These are phyloP conservation scores for Aspergillus homomorphus DNA, from an alignment of 495 filamentous ascomycete genomes.

Conservation along the genomic window DNA sequence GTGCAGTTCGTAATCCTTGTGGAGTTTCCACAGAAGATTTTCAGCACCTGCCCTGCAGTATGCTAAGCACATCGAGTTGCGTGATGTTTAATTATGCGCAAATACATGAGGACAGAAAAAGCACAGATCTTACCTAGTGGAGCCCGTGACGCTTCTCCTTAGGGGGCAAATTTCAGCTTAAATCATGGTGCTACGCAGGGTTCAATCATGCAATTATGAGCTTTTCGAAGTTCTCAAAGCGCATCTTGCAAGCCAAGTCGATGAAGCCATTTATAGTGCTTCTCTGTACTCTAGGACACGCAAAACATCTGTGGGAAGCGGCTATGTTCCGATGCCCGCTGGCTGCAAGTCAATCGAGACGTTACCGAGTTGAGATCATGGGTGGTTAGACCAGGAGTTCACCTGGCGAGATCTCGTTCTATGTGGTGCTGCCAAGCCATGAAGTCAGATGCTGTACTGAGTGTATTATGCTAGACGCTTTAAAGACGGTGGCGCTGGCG, in stretches of 20 bases:
- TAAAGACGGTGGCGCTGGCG: too few relatives aligned
- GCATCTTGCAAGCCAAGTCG: neutral
- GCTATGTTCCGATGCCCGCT: too few relatives aligned
- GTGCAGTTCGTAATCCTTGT: slow-evolving; percentile 25
- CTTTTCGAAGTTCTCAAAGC: too few relatives aligned
- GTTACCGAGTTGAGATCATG: neutral
- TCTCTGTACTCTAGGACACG: neutral
- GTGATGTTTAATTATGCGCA: neutral
- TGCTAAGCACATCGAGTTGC: neutral
- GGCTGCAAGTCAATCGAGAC: neutral
- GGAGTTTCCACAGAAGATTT: slow-evolving; percentile 29
- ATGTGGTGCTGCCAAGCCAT: too few relatives aligned
- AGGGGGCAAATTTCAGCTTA: neutral
- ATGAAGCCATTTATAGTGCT: neutral
- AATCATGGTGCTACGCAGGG: neutral
- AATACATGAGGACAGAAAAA: neutral
- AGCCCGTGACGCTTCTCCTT: neutral
- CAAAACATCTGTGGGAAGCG: too few relatives aligned
- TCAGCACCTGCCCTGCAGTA: slow-evolving; percentile 24
- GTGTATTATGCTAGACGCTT: too few relatives aligned
- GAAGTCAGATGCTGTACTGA: too few relatives aligned
- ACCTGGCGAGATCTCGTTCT: too few relatives aligned
- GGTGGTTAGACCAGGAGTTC: too few relatives aligned
- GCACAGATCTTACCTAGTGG: neutral
- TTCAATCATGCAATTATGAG: too few relatives aligned